A percentile compares a stretch with the other conserved stretches of the same genome.
phyloP scores from a whole-genome alignment of 495 filamentous ascomycete species.

The Penicillium coprophilum region DNA sequence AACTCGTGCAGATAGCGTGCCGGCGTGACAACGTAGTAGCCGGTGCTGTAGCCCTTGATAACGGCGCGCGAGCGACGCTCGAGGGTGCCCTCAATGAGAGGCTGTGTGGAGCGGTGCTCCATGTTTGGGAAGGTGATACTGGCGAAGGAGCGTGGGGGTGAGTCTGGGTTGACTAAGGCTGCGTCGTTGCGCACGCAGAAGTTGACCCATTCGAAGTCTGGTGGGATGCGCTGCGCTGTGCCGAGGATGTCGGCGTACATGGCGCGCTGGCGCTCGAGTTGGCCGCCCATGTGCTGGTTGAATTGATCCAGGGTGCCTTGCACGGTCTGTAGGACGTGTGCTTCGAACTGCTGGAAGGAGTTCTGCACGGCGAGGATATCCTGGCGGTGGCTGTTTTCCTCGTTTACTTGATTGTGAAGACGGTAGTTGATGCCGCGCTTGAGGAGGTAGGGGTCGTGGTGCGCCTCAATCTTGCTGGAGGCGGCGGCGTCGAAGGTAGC shows the following conservation, averaged over 20 bases:
- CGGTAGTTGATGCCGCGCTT: constrained; percentile 78
- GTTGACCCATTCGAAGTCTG: constrained; percentile 90
- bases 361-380: constrained; percentile 87
- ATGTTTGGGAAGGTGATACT: constrained; percentile 84
- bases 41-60: constrained; percentile 71
- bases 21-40: constrained; percentile 87
- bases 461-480: constrained; percentile 59
- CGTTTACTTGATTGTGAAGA: constrained; percentile 84
- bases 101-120: constrained; percentile 72
- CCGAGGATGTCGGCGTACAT: constrained; percentile 83
- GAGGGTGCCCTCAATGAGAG: constrained; percentile 81
- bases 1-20: constrained; percentile 91
- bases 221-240: constrained; percentile 73
- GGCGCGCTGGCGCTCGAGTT: constrained; percentile 73
- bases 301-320: constrained; percentile 81
- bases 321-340: constrained; percentile 77
- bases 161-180: constrained; percentile 76
- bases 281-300: constrained; percentile 69
- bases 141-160: constrained; percentile 66
- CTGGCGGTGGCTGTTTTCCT: constrained; percentile 92
- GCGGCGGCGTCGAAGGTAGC: constrained; percentile 70
- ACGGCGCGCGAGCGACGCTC: constrained; percentile 83
- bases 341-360: constrained; percentile 84
- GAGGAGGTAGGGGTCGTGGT: constrained; percentile 85
- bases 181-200: constrained; percentile 69